A percentile compares a stretch with the other conserved stretches of the same genome.
These are phyloP conservation scores for Sporopachydermia quercuum DNA, from an alignment of 805 yeast species.

Conservation along the genomic window DNA sequence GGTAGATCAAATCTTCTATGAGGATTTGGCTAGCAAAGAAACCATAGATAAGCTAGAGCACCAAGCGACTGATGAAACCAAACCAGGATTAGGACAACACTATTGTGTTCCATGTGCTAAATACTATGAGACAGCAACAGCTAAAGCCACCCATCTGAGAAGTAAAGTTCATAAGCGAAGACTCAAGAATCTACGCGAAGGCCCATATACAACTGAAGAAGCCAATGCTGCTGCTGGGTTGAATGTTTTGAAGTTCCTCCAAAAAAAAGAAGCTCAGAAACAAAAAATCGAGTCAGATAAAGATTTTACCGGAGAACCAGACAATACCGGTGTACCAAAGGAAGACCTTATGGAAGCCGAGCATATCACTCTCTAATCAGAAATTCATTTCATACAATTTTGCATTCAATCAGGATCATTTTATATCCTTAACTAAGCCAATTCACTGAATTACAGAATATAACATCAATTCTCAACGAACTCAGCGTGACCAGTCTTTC, in stretches of 20 bases:
- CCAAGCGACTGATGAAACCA: constrained; percentile 78
- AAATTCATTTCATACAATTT: constrained; percentile 2
- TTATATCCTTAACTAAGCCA: too few relatives aligned
- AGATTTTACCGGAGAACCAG: not conserved
- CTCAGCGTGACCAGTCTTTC: constrained; percentile 39
- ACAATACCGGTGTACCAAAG: not conserved
- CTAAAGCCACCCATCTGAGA: constrained; percentile 58
- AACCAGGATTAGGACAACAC: constrained; percentile 89
- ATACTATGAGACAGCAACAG: constrained; percentile 66
- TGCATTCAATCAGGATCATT: too few relatives aligned
- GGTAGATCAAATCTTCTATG: constrained; percentile 57
- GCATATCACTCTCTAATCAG: not conserved
- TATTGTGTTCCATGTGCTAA: constrained; percentile 92
- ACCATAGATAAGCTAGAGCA: constrained; percentile 52
- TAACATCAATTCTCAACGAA: constrained; percentile 50
- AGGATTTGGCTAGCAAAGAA: constrained; percentile 53
- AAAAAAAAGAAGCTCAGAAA: constrained; percentile 47
- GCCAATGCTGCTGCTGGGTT: constrained; percentile 85
- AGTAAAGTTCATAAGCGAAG: constrained; percentile 79
- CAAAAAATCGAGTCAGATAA: constrained; percentile 24
- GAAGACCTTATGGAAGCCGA: not conserved
- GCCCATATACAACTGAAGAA: constrained; percentile 79
- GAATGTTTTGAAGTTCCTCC: constrained; percentile 51
- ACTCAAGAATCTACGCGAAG: constrained; percentile 55
- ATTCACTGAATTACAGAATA: too few relatives aligned